Conservation (phyloP, 2,329 filamentous ascomycete genomes). For the Myriosclerotinia curreyana region DNA sequence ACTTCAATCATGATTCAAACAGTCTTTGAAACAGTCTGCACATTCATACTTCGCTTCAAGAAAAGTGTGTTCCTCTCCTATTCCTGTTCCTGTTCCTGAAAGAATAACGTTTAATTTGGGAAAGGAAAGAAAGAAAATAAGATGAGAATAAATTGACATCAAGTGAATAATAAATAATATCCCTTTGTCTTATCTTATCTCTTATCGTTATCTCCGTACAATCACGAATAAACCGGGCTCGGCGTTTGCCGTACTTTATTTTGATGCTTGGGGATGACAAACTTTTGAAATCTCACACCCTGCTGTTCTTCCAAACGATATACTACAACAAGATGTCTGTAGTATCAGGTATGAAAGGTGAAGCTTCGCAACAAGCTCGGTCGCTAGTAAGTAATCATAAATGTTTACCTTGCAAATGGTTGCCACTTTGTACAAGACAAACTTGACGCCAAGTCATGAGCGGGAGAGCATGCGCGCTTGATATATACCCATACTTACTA, state of each 20-base stretch:
- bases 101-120: not conserved
- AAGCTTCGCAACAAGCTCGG: conserved; percentile 36
- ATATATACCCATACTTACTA: conserved; percentile 15
- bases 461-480: not conserved
- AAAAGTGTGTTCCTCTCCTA: not conserved
- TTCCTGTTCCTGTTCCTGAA: no score
- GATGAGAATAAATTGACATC: not conserved
- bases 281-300: conserved; percentile 3
- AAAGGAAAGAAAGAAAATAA: not conserved
- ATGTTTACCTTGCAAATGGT: not conserved
- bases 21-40: not conserved
- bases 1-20: not conserved
- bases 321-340: conserved; percentile 34
- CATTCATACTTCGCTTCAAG: not conserved
- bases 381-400: conserved; percentile 35
- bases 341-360: conserved; percentile 32
- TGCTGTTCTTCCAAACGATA: conserved; percentile 3
- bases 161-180: not conserved
- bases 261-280: conserved; percentile 15
- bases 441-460: not conserved
- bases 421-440: conserved; percentile 17
- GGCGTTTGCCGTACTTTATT: conserved; percentile 17
- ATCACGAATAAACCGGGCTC: conserved; percentile 4
- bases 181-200: not conserved
- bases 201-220: conserved; percentile 2